Conservation (phyloP, 495 filamentous ascomycete species). For the Podospora didyma region DNA sequence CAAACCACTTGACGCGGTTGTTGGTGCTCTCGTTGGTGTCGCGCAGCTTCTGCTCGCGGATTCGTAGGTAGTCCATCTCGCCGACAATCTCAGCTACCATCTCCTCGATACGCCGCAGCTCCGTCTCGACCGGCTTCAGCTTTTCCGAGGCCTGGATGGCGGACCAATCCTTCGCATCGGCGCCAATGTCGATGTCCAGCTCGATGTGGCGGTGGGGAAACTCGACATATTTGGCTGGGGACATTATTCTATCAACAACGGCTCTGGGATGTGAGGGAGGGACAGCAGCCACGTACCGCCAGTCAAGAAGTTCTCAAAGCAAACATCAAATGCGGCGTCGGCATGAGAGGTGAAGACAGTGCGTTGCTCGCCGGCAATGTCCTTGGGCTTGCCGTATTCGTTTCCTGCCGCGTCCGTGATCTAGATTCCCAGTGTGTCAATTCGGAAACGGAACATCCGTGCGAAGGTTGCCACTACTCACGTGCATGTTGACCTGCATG, state of each 20-base stretch:
- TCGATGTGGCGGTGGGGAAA: constrained; percentile 77
- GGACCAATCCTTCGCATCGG: constrained; percentile 97
- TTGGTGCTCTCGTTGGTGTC: constrained; percentile 99
- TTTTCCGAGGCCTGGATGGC: constrained; percentile 96
- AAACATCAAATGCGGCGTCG: constrained; percentile 94
- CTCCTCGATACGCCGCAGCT: constrained; percentile 89
- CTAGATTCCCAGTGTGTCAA: constrained; percentile 26
- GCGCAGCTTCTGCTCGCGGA: constrained; percentile 87
- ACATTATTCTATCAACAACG: constrained; percentile 11
- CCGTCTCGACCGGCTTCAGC: constrained; percentile 94
- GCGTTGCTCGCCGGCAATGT: constrained; percentile 86
- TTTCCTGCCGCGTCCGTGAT: constrained; percentile 94
- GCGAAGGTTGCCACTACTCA: constrained; percentile 44
- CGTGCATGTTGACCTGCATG: constrained; percentile 91
- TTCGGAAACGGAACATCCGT: not conserved
- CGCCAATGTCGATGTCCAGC: constrained; percentile 97
- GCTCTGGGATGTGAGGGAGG: not conserved
- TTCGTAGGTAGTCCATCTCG: constrained; percentile 90
- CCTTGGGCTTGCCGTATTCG: constrained; percentile 86
- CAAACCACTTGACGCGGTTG: constrained; percentile 98
- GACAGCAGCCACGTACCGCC: constrained; percentile 56
- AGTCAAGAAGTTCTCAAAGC: constrained; percentile 83
- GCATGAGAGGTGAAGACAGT: constrained; percentile 94
- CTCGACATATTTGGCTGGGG: constrained; percentile 34
- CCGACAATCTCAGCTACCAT: constrained; percentile 73